Evolutionary conservation across 192 early-diverging fungal species (phyloP).

Genomic region (Linnemannia schmuckeri): DNA sequence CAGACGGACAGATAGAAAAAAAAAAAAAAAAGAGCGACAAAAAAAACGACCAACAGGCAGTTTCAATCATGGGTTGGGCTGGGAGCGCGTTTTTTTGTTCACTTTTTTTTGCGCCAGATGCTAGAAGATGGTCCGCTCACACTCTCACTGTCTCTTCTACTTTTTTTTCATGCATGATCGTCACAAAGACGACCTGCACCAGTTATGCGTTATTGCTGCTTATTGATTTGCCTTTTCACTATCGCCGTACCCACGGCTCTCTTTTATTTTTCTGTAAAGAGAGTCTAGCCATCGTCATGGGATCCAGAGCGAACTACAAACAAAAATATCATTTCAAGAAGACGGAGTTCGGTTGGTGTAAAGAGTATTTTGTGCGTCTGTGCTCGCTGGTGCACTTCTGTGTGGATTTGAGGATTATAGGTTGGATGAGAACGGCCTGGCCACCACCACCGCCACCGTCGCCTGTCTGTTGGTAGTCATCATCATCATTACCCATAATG

Average conservation of each 20-base stretch:
- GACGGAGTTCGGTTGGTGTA: not conserved
- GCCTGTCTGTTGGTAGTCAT: not conserved
- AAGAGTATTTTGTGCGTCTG: too few species aligned
- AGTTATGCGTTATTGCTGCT: not conserved
- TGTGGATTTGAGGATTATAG: not conserved
- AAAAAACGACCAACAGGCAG: not conserved
- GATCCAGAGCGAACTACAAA: not conserved
- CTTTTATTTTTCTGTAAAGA: not conserved
- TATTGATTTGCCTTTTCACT: not conserved
- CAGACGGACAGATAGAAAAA: not conserved
- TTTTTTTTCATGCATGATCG: slow-evolving; percentile 1
- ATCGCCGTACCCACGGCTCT: not conserved
- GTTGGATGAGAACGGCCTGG: not conserved
- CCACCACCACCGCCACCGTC: not conserved
- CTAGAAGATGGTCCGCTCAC: not conserved
- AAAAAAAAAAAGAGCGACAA: not conserved
- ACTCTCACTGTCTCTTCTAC: not conserved
- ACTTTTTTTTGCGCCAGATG: too few species aligned
- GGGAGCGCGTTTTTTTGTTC: not conserved
- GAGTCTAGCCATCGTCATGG: slow-evolving; percentile 6
- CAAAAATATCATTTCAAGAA: not conserved
- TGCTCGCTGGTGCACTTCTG: not conserved
- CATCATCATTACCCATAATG: not conserved
- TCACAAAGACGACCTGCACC: not conserved
- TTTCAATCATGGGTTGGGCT: not conserved